Base-by-base conservation (phyloP, 73 alveolate species). In the Loxodes magnus region DNA sequence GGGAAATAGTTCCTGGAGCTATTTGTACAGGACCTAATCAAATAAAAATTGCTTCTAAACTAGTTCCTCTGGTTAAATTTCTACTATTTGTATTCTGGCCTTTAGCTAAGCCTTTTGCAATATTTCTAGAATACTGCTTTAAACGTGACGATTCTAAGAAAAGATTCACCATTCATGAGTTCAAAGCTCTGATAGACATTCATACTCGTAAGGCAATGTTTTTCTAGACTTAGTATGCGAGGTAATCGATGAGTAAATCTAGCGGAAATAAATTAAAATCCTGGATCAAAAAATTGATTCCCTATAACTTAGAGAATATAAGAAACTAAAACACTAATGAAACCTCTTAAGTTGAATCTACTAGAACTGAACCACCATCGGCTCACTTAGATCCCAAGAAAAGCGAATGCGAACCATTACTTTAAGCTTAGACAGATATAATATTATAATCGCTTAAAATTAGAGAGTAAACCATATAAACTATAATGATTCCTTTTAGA, bases 1-100 rank as follows among this genome's bases (percentile, higher is more conserved):
- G 98, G 4, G 98, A 90, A 66, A 85, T 90, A 35, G 68, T 90
- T 27, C 98, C 98, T 15, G 87, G 87, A 43, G 98, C 98, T 29
- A 70, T 87, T 12, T 90, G 97, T 52, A 91, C 97, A 10, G 98
- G 98, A 29, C 97, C 96, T 4, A 62, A 52, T 23, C 84, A 91
- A 71, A 67, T 91, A 56, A 66, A 64, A 36, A 87, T 91, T 27
- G 98, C 97, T 14, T 67, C 88, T 27, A 60, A 51, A 26, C 49
- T 87, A 24, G 91, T 96, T 14, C 97, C 98, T 12, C 38, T 82
- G 35, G 84, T 89, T 24, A 83, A 68, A 42, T 48, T 82, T 14
- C 29, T 82, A 19, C 76, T 77, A 83, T 26, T 77, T 33, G 2
- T 65, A 4, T 35, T 65, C 5, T 74, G 84, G 41, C 70, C 87